phyloP scores from a whole-genome alignment of 2,329 filamentous ascomycete genomes.

The Chrysoporthe austroafricana region DNA sequence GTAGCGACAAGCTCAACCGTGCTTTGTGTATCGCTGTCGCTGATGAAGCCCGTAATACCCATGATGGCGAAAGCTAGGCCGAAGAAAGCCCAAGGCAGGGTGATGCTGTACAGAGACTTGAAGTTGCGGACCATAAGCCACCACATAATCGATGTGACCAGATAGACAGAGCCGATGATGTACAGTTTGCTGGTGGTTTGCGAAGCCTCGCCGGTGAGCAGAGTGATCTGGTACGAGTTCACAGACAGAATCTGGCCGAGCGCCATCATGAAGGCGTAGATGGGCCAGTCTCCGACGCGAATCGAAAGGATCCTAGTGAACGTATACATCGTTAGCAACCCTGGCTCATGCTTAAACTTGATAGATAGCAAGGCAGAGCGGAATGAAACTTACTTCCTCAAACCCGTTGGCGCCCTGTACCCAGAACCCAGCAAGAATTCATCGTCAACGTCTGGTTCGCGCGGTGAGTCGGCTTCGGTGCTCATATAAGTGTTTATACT shows the following conservation, averaged over 20 bases:
- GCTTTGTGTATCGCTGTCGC: conserved; percentile 43
- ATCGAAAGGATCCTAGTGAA: conserved; percentile 45
- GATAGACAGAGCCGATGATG: conserved; percentile 62
- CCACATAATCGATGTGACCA: conserved; percentile 62
- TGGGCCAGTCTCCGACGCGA: conserved; percentile 64
- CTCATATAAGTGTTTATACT: conserved; percentile 28
- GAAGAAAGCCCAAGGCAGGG: conserved; percentile 65
- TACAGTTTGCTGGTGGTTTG: conserved; percentile 64
- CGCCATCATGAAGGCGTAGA: conserved; percentile 65
- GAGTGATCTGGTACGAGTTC: conserved; percentile 70
- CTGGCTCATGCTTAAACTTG: background rate
- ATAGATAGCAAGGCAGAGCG: too few species aligned
- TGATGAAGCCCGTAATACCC: conserved; percentile 60
- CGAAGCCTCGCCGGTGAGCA: conserved; percentile 65
- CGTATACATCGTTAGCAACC: conserved; percentile 6
- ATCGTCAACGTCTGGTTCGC: conserved; percentile 30
- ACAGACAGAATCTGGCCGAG: conserved; percentile 66
- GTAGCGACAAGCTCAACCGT: conserved; percentile 63
- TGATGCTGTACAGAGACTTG: conserved; percentile 60
- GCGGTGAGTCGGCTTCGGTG: conserved; percentile 29
- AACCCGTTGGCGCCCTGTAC: conserved; percentile 59
- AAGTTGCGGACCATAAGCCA: conserved; percentile 64
- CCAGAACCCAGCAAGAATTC: conserved; percentile 60
- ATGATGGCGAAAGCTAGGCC: conserved; percentile 65
- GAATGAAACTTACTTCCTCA: conserved; percentile 49